Evolutionary conservation across 1,139 yeast species (phyloP), one percentile per base, ranked within the genome.

Genomic region (Pichiaceae sp.): DNA sequence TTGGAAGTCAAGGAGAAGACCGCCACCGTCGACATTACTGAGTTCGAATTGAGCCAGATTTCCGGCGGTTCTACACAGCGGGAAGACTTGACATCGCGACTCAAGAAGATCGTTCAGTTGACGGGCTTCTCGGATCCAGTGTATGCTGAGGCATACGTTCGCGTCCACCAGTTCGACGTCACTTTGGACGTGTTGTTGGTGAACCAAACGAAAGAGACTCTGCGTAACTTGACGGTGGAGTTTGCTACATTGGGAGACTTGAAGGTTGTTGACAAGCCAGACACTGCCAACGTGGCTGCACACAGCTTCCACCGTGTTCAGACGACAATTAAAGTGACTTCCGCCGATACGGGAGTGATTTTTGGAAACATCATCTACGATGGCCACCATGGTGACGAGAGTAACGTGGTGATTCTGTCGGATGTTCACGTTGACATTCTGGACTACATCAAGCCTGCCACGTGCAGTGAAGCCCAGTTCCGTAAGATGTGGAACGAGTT

Each of bases 401-500:
- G 80, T 38, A 83, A 87, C 39, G 83, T 87, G 60, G 96, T 93
- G 43, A 89, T 91, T 44, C 71, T 93, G 56, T 87, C 86, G 57
- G 98, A 91, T 57, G 87, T 93, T 40, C 96, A 91, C 57, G 89
- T 91, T 43, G 96, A 91, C 58, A 86, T 91, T 42, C 85, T 91
- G 91, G 97, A 91, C 62, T 93, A 93, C 65, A 89, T 93, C 59
- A 86, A 85, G 59, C 97, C 98, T 18, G 95, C 95, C 12, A 72
- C 75, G 20, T 86, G 96, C 60, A 67, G 87, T 15, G 98, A 91
- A 61, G 76, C 79, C 36, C 82, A 76, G 49, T 93, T 93, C 84
- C 84, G 98, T 54, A 76, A 79, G 52, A 89, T 89, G 97, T 93
- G 99, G 99, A 85, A 87, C 59, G 97, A 89, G 60, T 93, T 93